These are phyloP conservation scores for Komagataea norvegica DNA, from an alignment of 1,139 yeast species.

Conservation along the genomic window DNA sequence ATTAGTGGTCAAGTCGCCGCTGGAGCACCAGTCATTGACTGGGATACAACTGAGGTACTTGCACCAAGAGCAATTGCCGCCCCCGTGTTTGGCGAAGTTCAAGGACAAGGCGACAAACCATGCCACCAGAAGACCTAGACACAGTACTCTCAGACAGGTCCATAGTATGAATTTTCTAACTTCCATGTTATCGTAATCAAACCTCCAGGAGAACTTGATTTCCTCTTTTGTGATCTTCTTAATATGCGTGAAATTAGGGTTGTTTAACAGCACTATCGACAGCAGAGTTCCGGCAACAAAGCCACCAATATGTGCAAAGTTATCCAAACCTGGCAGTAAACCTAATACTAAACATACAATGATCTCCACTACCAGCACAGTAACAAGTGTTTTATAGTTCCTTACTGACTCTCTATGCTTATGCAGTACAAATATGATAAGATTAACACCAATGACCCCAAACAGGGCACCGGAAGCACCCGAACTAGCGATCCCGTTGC, in stretches of 20 bases:
- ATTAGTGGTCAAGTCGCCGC: slow-evolving; percentile 39
- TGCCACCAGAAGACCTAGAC: slow-evolving; percentile 44
- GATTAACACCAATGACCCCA: slow-evolving; percentile 63
- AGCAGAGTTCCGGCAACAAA: slow-evolving; percentile 57
- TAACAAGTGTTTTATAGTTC: slow-evolving; percentile 41
- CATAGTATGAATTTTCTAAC: slow-evolving; percentile 40
- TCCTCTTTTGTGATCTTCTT: slow-evolving; percentile 18
- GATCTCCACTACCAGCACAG: slow-evolving; percentile 51
- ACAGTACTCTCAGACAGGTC: slow-evolving; percentile 44
- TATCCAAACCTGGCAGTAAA: slow-evolving; percentile 68
- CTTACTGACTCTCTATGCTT: slow-evolving; percentile 38
- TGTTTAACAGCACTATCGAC: slow-evolving; percentile 51
- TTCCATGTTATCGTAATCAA: slow-evolving; percentile 12
- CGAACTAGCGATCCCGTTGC: slow-evolving; percentile 63
- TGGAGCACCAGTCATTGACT: slow-evolving; percentile 68
- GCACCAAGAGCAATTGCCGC: slow-evolving; percentile 62
- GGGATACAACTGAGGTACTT: slow-evolving; percentile 70
- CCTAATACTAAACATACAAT: slow-evolving; percentile 61
- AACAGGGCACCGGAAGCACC: slow-evolving; percentile 78
- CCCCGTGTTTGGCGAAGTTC: slow-evolving; percentile 45
- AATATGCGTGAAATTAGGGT: slow-evolving; percentile 45
- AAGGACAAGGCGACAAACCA: slow-evolving; percentile 47
- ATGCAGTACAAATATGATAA: slow-evolving; percentile 51
- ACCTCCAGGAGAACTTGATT: slow-evolving; percentile 16
- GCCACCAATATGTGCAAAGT: slow-evolving; percentile 76